phyloP scores from a whole-genome alignment of 352 stramenopile genomes.

The Phytophthora pini region DNA sequence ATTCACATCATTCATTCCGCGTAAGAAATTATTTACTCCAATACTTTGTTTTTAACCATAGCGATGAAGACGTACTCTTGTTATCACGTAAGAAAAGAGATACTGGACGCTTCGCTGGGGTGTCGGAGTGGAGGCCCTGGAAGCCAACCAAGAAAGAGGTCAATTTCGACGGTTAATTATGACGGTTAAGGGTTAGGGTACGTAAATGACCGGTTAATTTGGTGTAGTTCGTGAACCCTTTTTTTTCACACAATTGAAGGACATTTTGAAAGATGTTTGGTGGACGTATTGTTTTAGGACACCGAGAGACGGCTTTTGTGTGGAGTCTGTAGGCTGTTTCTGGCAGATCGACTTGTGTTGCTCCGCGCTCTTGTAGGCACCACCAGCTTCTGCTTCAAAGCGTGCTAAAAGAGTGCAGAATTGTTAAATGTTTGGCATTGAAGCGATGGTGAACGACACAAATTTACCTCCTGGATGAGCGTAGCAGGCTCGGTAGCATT shows the following conservation, averaged over 20 bases:
- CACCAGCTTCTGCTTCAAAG: constrained; percentile 36
- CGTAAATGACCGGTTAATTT: constrained; percentile 14
- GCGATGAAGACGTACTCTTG: constrained; percentile 69
- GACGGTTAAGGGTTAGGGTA: constrained; percentile 28
- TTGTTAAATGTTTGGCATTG: neutral
- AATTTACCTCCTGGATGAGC: constrained; percentile 39
- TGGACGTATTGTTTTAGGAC: neutral
- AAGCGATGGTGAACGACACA: neutral
- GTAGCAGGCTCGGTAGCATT: constrained; percentile 16
- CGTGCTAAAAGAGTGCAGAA: constrained; percentile 18
- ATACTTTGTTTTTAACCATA: neutral
- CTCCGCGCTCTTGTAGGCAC: constrained; percentile 30
- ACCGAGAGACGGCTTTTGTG: constrained; percentile 27
- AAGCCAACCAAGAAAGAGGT: constrained; percentile 38
- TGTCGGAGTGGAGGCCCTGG: neutral
- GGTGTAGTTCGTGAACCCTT: constrained; percentile 7
- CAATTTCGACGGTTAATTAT: constrained; percentile 22
- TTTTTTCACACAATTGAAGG: neutral
- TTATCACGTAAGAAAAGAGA: constrained; percentile 90
- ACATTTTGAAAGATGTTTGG: neutral
- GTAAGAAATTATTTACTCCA: neutral
- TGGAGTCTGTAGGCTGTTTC: constrained; percentile 35
- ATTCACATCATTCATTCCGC: neutral
- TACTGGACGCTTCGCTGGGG: constrained; percentile 44
- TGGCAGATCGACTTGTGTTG: constrained; percentile 35